Base-by-base conservation (phyloP, 371 early-diverging fungal genomes). In the Mucor ambiguus region DNA sequence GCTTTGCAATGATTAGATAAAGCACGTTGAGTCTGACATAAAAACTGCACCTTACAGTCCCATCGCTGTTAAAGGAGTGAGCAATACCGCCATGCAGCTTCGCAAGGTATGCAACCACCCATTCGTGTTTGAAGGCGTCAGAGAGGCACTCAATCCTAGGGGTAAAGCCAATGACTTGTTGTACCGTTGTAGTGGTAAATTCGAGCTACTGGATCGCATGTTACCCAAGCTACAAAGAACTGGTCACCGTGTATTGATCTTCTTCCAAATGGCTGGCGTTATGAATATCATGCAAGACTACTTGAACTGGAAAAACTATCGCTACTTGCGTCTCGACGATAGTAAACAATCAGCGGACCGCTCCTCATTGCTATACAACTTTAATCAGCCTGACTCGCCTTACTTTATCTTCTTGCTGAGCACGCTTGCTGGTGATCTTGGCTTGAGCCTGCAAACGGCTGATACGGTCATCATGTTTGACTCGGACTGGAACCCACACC, bases 61-160 rank as follows among this genome's bases (percentile, higher is more conserved):
- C 28, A 52, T 52, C 16, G 24, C 52, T 30, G 85, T 91, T 66
- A 92, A 92, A 68, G 93, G 95, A 33, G 77, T 97, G 58, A 96
- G 93, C 80, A 99, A 99, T 84, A 90, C 95, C 2, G 92, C 99
- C 66, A 98, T 99, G 99, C 99, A 99, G 78, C 87, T 99, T 38
- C 90, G 99, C 46, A 99, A 99, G 80, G 94, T 98, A 64, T 98
- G 99, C 75, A 99, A 99, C 74, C 99, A 99, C 82, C 99, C 99
- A 14, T 99, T 93, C 77, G 94, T 99, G 4, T 98, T 97, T 79
- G 91, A 92, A 56, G 97, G 95, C 69, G 98, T 99, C 0, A 99
- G 98, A 76, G 82, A 84, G 20, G 73, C 79, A 6, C 80, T 95
- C 48, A 90, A 93, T 71, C 90, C 93, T 20, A 67, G 71, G 37